Evolutionary conservation across 257 asterid species (phyloP).

Genomic region (Rhazya stricta): DNA sequence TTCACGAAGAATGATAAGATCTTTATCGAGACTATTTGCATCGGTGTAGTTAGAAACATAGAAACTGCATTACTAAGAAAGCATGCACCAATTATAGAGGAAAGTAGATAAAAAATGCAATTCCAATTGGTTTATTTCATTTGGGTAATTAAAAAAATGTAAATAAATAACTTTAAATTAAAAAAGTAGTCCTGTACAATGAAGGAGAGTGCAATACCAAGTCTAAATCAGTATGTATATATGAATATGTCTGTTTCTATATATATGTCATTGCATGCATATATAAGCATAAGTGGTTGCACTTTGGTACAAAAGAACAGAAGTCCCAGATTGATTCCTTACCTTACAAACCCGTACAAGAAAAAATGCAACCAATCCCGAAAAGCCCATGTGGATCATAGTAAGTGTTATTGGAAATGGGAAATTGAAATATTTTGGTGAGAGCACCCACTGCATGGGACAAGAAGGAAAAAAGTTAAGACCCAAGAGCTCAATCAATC

Average conservation of each 20-base stretch:
- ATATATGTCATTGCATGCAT: background rate
- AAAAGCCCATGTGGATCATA: constrained; percentile 99
- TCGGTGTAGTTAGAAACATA: background rate
- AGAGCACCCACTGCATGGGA: constrained; percentile 89
- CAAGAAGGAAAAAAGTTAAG: constrained; percentile 17
- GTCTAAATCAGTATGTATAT: background rate
- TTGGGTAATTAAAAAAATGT: background rate
- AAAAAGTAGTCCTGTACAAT: background rate
- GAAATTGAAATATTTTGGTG: constrained; percentile 94
- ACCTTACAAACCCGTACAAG: constrained; percentile 92
- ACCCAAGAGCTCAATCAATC: constrained; percentile 7
- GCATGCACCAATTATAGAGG: background rate
- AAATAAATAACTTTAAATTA: no score
- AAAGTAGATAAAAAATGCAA: background rate
- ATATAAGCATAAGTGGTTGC: background rate
- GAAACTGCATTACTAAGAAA: background rate
- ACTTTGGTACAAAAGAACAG: background rate
- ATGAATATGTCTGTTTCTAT: background rate
- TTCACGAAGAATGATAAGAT: background rate
- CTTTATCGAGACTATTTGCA: background rate
- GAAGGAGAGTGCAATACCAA: background rate
- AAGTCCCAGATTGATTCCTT: constrained; percentile 14
- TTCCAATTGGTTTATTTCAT: background rate
- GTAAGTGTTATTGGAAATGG: constrained; percentile 93
- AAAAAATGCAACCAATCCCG: constrained; percentile 86